These are phyloP conservation scores for Psilocybe subaeruginosa DNA, from an alignment of 768 basidiomycete genomes.

Conservation along the genomic window DNA sequence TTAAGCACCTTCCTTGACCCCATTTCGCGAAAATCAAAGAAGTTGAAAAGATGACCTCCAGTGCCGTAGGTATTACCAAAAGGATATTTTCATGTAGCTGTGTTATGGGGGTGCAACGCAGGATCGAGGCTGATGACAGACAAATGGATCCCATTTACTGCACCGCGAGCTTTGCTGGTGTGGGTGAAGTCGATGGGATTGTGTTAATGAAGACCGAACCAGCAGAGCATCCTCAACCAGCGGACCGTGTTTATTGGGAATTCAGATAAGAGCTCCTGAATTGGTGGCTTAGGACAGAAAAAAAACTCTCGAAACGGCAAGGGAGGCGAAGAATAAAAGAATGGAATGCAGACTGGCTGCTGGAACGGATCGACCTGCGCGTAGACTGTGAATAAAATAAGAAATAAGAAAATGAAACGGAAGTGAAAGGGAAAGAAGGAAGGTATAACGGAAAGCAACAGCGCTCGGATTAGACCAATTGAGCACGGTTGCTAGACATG, in stretches of 20 bases:
- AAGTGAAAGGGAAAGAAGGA: slow-evolving; percentile 11
- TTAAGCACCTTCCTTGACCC: slow-evolving; percentile 51
- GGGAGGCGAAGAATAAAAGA: slow-evolving; percentile 24
- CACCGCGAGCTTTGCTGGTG: slow-evolving; percentile 1
- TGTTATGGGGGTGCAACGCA: slow-evolving; percentile 67
- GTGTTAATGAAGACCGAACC: slow-evolving; percentile 15
- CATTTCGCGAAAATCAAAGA: slow-evolving; percentile 52
- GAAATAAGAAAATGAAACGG: slow-evolving; percentile 13
- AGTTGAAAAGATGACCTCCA: slow-evolving; percentile 65
- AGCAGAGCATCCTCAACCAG: slow-evolving; percentile 20
- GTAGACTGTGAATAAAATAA: slow-evolving; percentile 15
- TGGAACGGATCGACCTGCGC: slow-evolving; percentile 24
- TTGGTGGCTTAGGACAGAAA: background rate
- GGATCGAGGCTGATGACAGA: slow-evolving; percentile 68
- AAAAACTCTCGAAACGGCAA: background rate
- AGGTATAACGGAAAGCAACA: slow-evolving; percentile 1
- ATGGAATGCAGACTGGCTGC: slow-evolving; percentile 34
- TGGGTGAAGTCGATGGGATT: slow-evolving; percentile 9
- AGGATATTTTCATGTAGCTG: slow-evolving; percentile 43
- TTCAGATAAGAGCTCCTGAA: background rate
- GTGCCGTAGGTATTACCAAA: slow-evolving; percentile 62
- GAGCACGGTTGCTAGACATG: slow-evolving; percentile 18
- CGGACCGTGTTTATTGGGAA: background rate
- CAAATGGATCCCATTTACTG: slow-evolving; percentile 59
- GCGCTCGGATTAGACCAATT: slow-evolving; percentile 9